phyloP scores from a whole-genome alignment of 495 filamentous ascomycete species.

The Neurospora sp. region DNA sequence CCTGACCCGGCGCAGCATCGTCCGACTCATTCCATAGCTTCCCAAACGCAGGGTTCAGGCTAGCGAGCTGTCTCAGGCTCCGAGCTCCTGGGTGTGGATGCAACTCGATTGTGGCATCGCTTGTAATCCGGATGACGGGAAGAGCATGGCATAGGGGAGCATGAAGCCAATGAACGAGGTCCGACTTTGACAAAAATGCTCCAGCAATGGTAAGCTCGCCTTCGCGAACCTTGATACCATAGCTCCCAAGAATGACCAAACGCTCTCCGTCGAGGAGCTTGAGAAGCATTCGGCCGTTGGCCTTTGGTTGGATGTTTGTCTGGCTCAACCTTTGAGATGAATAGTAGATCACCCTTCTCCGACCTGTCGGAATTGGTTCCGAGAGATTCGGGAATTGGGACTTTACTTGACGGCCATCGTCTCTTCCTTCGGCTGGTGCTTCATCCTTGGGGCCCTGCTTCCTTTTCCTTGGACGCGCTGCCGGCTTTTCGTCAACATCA shows the following conservation, averaged over 20 bases:
- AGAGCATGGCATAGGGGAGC: constrained; percentile 69
- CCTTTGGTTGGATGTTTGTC: not conserved
- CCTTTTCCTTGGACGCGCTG: not conserved
- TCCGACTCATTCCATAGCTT: constrained; percentile 57
- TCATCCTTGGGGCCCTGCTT: constrained; percentile 17
- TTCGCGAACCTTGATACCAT: constrained; percentile 54
- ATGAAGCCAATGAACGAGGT: constrained; percentile 49
- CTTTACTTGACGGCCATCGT: not conserved
- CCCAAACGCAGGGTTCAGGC: constrained; percentile 58
- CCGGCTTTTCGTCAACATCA: not conserved
- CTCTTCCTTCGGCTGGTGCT: constrained; percentile 19
- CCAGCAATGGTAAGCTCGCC: constrained; percentile 57
- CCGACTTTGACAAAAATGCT: constrained; percentile 47
- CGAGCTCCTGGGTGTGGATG: constrained; percentile 38
- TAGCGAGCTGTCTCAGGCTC: constrained; percentile 47
- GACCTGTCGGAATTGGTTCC: not conserved
- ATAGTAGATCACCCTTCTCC: not conserved
- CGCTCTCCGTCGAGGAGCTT: constrained; percentile 43
- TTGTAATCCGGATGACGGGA: constrained; percentile 54
- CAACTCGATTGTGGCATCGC: constrained; percentile 41
- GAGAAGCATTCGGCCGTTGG: constrained; percentile 25
- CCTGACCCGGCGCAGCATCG: not conserved
- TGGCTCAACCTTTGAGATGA: not conserved
- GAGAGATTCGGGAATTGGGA: not conserved
- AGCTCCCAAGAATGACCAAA: constrained; percentile 60